Percentiles rank a stretch among this genome's conserved stretches.
Conservation (phyloP, 331 rosid genomes). For the Quercus lobata region DNA sequence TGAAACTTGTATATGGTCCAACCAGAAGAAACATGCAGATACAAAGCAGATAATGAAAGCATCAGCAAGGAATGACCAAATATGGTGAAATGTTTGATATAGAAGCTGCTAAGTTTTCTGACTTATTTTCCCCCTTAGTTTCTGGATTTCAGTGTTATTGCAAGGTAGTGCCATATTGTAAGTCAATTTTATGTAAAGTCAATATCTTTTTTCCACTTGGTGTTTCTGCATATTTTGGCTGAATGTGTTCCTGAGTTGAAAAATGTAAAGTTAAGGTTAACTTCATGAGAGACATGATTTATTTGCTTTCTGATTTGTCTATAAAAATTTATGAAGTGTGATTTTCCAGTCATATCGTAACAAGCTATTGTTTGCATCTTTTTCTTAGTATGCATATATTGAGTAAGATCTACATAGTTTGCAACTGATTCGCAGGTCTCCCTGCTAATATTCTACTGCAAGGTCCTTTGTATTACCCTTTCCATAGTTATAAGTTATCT, state of each 20-base stretch:
- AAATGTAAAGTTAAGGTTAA: conserved; percentile 2
- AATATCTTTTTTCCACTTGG: background rate
- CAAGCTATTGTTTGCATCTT: too few relatives aligned
- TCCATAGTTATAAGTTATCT: background rate
- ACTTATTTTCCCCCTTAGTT: background rate
- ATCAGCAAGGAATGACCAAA: background rate
- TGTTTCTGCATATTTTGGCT: conserved; percentile 3
- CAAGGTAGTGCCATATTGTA: conserved; percentile 12
- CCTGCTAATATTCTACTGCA: background rate
- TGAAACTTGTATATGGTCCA: background rate
- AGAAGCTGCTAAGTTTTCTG: conserved; percentile 13
- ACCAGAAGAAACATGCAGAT: conserved; percentile 4
- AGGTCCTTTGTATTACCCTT: background rate
- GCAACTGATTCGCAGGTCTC: background rate
- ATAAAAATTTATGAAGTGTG: conserved; percentile 9
- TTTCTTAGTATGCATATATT: background rate
- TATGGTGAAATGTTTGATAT: conserved; percentile 16
- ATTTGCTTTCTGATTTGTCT: conserved; percentile 7
- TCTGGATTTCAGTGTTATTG: conserved; percentile 17
- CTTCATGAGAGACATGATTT: conserved; percentile 17
- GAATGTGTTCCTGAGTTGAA: background rate
- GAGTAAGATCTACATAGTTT: background rate
- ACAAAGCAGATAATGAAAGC: background rate
- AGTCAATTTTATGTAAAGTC: conserved; percentile 24
- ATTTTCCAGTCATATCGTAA: background rate